Conservation (phyloP, 306 rosid species). For the Begonia peltatifolia region DNA sequence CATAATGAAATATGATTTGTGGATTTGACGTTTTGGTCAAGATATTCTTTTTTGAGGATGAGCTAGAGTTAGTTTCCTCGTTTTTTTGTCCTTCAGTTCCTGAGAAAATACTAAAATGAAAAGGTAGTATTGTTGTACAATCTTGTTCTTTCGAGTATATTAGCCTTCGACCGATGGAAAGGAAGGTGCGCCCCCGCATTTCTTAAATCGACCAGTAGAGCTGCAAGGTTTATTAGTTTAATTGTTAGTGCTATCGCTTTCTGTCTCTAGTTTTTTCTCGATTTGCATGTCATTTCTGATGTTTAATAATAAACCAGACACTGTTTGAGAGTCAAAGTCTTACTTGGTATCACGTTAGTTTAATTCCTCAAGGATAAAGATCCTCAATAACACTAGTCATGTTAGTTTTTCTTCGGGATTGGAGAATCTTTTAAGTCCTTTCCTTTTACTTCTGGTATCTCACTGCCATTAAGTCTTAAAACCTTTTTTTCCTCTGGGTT, state of each 20-base stretch:
- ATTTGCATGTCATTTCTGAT: neutral
- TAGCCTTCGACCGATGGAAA: neutral
- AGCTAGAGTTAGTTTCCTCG: conserved; percentile 2
- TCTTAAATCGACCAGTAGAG: too few species aligned
- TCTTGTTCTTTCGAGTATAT: neutral
- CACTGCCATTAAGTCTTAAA: conserved; percentile 4
- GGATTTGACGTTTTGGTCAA: conserved; percentile 1
- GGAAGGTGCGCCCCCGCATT: neutral
- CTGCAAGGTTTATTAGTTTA: neutral
- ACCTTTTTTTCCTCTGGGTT: conserved; percentile 15
- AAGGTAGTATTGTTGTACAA: conserved; percentile 16
- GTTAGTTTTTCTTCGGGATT: neutral
- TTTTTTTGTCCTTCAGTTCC: conserved; percentile 11
- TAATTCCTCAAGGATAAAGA: neutral
- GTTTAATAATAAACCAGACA: neutral
- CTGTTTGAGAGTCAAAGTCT: neutral
- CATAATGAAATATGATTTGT: neutral
- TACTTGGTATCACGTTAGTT: neutral
- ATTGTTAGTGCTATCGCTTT: neutral
- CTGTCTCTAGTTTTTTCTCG: neutral
- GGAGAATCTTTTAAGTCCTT: conserved; percentile 2
- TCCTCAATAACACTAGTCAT: neutral
- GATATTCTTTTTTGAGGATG: conserved; percentile 12
- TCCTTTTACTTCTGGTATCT: neutral
- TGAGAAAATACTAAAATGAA: conserved; percentile 13